Evolutionary conservation across 805 yeast species (phyloP).

Genomic region (Starmerella powellii): DNA sequence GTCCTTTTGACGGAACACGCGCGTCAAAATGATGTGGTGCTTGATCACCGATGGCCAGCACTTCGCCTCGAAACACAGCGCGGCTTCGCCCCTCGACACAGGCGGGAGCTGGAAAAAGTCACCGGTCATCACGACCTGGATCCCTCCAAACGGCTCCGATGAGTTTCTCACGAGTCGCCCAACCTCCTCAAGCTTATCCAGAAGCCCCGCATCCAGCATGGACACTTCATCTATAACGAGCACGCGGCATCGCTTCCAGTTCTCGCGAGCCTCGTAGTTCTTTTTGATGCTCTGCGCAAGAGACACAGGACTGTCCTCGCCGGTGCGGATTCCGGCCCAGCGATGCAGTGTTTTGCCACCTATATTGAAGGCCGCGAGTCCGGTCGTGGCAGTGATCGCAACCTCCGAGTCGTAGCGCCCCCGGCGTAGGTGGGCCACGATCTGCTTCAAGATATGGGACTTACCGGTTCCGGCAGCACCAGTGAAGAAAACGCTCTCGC

Average conservation of each 20-base stretch:
- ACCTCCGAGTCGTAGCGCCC: slow-evolving; percentile 36
- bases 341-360: slow-evolving; percentile 81
- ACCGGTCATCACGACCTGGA: slow-evolving; percentile 78
- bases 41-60: slow-evolving; percentile 58
- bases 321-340: slow-evolving; percentile 74
- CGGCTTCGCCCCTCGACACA: slow-evolving; percentile 30
- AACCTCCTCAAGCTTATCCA: slow-evolving; percentile 58
- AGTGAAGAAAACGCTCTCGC: slow-evolving; percentile 66
- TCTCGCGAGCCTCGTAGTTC: slow-evolving; percentile 30
- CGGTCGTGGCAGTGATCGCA: slow-evolving; percentile 91
- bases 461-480: slow-evolving; percentile 99
- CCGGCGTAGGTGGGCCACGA: slow-evolving; percentile 41
- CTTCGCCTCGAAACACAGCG: slow-evolving; percentile 63
- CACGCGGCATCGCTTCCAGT: slow-evolving; percentile 60
- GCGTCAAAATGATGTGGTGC: slow-evolving; percentile 52
- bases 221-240: slow-evolving; percentile 85
- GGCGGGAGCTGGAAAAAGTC: slow-evolving; percentile 96
- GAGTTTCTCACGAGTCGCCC: slow-evolving; percentile 47
- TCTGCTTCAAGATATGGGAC: slow-evolving; percentile 58
- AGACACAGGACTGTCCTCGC: slow-evolving; percentile 35
- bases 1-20: slow-evolving; percentile 82
- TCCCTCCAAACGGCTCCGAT: slow-evolving; percentile 75
- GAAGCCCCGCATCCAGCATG: slow-evolving; percentile 70
- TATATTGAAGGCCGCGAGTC: slow-evolving; percentile 83
- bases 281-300: slow-evolving; percentile 7